These are phyloP conservation scores for Bipolaris zeicola DNA, from an alignment of 2,329 filamentous ascomycete species.

Conservation along the genomic window DNA sequence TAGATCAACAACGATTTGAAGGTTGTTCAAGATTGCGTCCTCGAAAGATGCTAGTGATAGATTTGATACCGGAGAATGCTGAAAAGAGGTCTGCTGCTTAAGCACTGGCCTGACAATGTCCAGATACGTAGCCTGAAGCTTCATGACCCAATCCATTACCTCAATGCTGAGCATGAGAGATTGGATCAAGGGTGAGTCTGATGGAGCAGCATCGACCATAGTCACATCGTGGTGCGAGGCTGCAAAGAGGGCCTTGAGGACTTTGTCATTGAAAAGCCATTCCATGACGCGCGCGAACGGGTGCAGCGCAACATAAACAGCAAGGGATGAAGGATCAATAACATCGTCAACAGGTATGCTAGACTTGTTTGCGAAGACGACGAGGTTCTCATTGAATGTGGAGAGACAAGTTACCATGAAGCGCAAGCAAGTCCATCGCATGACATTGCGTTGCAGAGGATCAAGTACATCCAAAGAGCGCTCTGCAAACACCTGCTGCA, in stretches of 20 bases:
- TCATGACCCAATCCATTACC: conserved; percentile 80
- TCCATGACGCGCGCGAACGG: conserved; percentile 96
- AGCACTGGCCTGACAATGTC: conserved; percentile 83
- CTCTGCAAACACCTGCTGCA: conserved; percentile 76
- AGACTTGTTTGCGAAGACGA: conserved; percentile 81
- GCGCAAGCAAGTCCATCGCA: conserved; percentile 80
- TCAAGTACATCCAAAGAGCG: conserved; percentile 68
- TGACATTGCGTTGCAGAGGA: conserved; percentile 69
- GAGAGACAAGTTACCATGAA: conserved; percentile 80
- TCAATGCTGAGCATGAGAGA: conserved; percentile 81
- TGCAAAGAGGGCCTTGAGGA: conserved; percentile 78
- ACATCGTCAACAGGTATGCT: conserved; percentile 75
- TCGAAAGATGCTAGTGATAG: conserved; percentile 86
- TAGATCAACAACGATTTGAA: conserved; percentile 79
- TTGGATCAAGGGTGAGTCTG: conserved; percentile 80
- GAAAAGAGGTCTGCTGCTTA: conserved; percentile 66
- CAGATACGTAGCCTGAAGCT: conserved; percentile 88
- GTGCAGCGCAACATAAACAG: conserved; percentile 82
- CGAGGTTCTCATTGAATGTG: conserved; percentile 92
- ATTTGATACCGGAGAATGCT: conserved; percentile 69
- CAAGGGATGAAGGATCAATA: conserved; percentile 75
- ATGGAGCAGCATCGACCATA: conserved; percentile 72
- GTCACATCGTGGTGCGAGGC: conserved; percentile 76
- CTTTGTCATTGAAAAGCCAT: conserved; percentile 94
- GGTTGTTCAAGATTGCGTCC: conserved; percentile 82